Conservation (phyloP, 2,329 filamentous ascomycete genomes). For the Penicillium palitans region DNA sequence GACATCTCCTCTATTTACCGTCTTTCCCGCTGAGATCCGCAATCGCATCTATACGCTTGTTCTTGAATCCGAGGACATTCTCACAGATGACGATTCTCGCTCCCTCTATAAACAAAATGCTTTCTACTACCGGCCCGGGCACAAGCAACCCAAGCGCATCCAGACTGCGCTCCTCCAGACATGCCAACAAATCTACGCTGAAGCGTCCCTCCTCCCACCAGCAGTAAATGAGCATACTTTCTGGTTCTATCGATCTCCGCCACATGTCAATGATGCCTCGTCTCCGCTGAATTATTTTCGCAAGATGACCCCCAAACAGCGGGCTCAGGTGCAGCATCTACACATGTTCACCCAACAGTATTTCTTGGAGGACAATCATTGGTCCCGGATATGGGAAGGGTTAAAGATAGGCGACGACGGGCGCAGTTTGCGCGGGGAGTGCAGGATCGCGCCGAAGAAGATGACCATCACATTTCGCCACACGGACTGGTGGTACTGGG, state of each 20-base stretch:
- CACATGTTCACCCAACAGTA: slow-evolving; percentile 32
- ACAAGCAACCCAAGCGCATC: slow-evolving; percentile 32
- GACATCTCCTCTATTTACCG: neutral
- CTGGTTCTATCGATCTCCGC: slow-evolving; percentile 28
- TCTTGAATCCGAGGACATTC: neutral
- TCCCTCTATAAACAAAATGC: slow-evolving; percentile 22
- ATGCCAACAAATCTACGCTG: slow-evolving; percentile 42
- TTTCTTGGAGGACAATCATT: slow-evolving; percentile 17
- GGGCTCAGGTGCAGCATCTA: slow-evolving; percentile 19
- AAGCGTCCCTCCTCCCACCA: slow-evolving; percentile 39
- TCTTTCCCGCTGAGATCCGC: neutral
- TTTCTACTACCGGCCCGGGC: slow-evolving; percentile 32
- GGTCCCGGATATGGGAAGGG: neutral
- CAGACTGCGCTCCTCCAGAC: slow-evolving; percentile 38
- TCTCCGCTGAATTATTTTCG: slow-evolving; percentile 17
- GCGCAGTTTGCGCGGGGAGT: slow-evolving; percentile 15
- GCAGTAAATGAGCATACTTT: slow-evolving; percentile 32
- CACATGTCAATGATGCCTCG: slow-evolving; percentile 16
- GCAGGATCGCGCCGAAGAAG: slow-evolving; percentile 16
- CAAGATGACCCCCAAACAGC: slow-evolving; percentile 24
- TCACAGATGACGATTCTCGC: neutral
- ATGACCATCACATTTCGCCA: slow-evolving; percentile 31
- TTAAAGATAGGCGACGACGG: neutral
- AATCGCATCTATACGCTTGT: neutral
- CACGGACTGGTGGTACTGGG: slow-evolving; percentile 35